A percentile compares a stretch with the other conserved stretches of the same genome.
Conservation (phyloP, 2,329 filamentous ascomycete genomes). For the Xylariomycetidae sp. region DNA sequence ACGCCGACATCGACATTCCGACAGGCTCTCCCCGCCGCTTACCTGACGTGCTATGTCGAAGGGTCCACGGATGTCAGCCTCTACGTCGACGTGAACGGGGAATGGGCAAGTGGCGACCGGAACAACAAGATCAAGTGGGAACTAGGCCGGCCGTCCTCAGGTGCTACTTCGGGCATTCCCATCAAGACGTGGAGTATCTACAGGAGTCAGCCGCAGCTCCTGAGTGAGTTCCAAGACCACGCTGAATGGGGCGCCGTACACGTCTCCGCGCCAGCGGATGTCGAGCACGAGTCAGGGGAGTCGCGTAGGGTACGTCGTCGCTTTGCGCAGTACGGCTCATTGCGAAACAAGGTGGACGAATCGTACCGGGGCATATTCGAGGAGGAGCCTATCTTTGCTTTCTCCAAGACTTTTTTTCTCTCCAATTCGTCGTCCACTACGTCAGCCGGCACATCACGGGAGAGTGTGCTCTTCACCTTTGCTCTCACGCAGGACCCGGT, state of each 20-base stretch:
- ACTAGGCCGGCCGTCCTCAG: slow-evolving; percentile 41
- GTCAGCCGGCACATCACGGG: slow-evolving; percentile 26
- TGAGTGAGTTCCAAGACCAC: slow-evolving; percentile 68
- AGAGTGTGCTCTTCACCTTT: slow-evolving; percentile 67
- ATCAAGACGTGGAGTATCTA: slow-evolving; percentile 64
- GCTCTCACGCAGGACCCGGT: slow-evolving; percentile 73
- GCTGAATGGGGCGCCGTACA: slow-evolving; percentile 80
- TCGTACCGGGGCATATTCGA: slow-evolving; percentile 66
- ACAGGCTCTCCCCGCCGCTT: slow-evolving; percentile 77
- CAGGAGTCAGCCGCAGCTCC: slow-evolving; percentile 56
- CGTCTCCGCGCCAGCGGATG: slow-evolving; percentile 65
- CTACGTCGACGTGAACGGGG: slow-evolving; percentile 64
- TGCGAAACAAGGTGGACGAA: slow-evolving; percentile 62
- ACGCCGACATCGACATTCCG: slow-evolving; percentile 75
- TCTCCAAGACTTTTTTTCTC: slow-evolving; percentile 58
- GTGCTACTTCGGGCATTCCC: slow-evolving; percentile 16
- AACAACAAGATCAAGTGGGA: slow-evolving; percentile 66
- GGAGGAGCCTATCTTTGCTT: slow-evolving; percentile 76
- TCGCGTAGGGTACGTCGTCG: slow-evolving; percentile 58
- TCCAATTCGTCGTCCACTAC: slow-evolving; percentile 25
- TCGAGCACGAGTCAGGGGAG: slow-evolving; percentile 64
- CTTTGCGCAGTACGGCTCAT: slow-evolving; percentile 61
- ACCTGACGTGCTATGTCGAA: slow-evolving; percentile 64
- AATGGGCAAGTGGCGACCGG: slow-evolving; percentile 76
- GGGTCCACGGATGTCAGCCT: slow-evolving; percentile 59